phyloP scores from a whole-genome alignment of 1,139 yeast species.

The Hemisphaericaspora lyxosophila region DNA sequence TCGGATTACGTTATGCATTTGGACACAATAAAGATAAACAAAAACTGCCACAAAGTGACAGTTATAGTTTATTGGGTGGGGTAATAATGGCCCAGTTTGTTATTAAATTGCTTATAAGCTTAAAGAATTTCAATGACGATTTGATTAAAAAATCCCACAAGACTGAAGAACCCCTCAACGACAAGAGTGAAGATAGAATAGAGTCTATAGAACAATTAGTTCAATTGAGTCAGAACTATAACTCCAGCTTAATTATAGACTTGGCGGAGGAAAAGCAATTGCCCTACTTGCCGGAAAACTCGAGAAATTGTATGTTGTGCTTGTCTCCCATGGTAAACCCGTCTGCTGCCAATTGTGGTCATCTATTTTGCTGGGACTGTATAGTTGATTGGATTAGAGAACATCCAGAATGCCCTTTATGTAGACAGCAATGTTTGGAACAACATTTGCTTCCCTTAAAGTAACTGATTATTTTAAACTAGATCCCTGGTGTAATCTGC shows the following conservation, averaged over 20 bases:
- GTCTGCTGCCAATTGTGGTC: slow-evolving; percentile 88
- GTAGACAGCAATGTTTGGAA: slow-evolving; percentile 73
- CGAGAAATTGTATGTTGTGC: slow-evolving; percentile 83
- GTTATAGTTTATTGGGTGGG: slow-evolving; percentile 77
- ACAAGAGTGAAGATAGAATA: slow-evolving; percentile 13
- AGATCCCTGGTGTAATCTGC: background rate
- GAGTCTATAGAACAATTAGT: slow-evolving; percentile 22
- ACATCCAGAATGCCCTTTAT: slow-evolving; percentile 86
- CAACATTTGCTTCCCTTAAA: slow-evolving; percentile 72
- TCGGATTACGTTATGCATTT: slow-evolving; percentile 77
- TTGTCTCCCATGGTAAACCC: slow-evolving; percentile 79
- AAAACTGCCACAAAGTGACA: slow-evolving; percentile 47
- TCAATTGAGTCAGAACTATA: slow-evolving; percentile 16
- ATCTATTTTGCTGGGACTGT: slow-evolving; percentile 90
- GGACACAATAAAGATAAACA: slow-evolving; percentile 58
- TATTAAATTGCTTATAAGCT: slow-evolving; percentile 42
- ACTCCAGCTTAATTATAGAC: slow-evolving; percentile 33
- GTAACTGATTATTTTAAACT: too few species aligned
- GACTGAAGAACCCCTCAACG: slow-evolving; percentile 16
- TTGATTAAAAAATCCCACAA: slow-evolving; percentile 11
- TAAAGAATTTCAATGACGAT: slow-evolving; percentile 29
- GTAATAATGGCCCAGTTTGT: slow-evolving; percentile 62
- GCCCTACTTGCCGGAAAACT: slow-evolving; percentile 67
- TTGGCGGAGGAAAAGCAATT: slow-evolving; percentile 56
- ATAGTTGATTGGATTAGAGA: slow-evolving; percentile 88